A percentile compares a stretch with the other conserved stretches of the same genome.
Evolutionary conservation across 129 eudicot genomes (phyloP).

Genomic region (Solidago caesia): DNA sequence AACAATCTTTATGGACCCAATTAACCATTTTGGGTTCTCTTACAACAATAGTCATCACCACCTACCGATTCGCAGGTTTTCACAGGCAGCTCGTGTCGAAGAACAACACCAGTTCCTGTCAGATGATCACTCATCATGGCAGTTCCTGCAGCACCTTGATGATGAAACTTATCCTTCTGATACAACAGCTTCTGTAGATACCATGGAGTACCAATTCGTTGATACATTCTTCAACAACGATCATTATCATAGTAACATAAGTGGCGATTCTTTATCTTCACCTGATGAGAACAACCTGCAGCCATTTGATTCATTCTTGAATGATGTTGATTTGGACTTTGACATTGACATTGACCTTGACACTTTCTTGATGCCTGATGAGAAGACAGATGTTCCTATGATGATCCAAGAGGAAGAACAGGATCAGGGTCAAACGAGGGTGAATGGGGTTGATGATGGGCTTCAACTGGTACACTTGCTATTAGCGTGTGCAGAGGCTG

Average conservation of each 20-base stretch:
- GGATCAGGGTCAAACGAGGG: slow-evolving; percentile 26
- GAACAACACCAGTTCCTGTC: slow-evolving; percentile 23
- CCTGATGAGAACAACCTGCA: slow-evolving; percentile 10
- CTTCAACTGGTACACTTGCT: slow-evolving; percentile 63
- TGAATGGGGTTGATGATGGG: slow-evolving; percentile 55
- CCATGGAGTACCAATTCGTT: slow-evolving; percentile 45
- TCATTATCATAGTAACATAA: slow-evolving; percentile 25
- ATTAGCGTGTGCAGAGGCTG: slow-evolving; percentile 79
- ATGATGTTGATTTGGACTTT: slow-evolving; percentile 8
- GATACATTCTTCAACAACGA: slow-evolving; percentile 57
- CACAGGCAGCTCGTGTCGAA: slow-evolving; percentile 39
- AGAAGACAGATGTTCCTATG: slow-evolving; percentile 34
- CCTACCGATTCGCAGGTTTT: slow-evolving; percentile 38
- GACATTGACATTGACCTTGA: slow-evolving; percentile 21
- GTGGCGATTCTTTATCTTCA: slow-evolving; percentile 16
- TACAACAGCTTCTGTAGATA: slow-evolving; percentile 18
- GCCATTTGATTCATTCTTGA: slow-evolving; percentile 9
- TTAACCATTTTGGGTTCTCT: slow-evolving; percentile 36
- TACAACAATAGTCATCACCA: slow-evolving; percentile 22
- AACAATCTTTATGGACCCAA: slow-evolving; percentile 31
- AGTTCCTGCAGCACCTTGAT: slow-evolving; percentile 20
- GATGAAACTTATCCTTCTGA: slow-evolving; percentile 19
- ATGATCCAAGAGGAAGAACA: slow-evolving; percentile 32
- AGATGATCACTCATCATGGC: slow-evolving; percentile 32
- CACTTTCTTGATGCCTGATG: slow-evolving; percentile 28